Evolutionary conservation across 106 monocot species (phyloP), one percentile per base, ranked within the genome.

Genomic region (Iris macrosiphon): DNA sequence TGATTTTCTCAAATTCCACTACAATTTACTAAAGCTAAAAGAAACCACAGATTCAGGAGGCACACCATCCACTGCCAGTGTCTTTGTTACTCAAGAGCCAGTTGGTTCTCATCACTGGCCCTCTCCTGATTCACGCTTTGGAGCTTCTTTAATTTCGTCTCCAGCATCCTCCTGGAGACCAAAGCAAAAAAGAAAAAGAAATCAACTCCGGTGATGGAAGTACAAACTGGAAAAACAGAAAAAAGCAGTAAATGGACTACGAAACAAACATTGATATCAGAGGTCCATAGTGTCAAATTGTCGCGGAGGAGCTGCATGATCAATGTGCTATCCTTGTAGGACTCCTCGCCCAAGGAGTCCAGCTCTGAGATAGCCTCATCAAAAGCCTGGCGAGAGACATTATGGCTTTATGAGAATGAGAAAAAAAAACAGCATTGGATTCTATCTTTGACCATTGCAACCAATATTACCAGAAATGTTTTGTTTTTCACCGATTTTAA

Each of bases 241-340:
- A 45, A 10, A 46, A 22, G 22, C 7, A 8, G 19, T 19, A 11
- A 45, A 0, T 13, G 26, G 10, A 9, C n/a, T 13, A 42, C 34
- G 18, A 29, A 47, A 58, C 27, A 22, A 0, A 77, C 77, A 23
- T 59, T 48, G 33, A 65, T 71, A 39, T 77, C 77, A 21, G 77
- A 77, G 44, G 77, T 77, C 77, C 77, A 77, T 5, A 76, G 31
- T 1, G 65, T 65, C 48, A 65, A 43, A 10, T 65, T 65, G 43
- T 65, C 65, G 3, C 65, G 65, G 46, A 76, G 76, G 42, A 76
- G 71, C 24, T 71, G 71, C 71, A 71, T 71, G 63, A 71, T 71
- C 71, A 71, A 57, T 3, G 71, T 71, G 64, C 76, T 76, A 40
- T 76, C 76, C 67, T 76, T 76, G 70, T 76, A 76, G 20, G 76